Base-by-base conservation (phyloP, 495 filamentous ascomycete genomes). In the Pseudoneurospora amorphoporcata region DNA sequence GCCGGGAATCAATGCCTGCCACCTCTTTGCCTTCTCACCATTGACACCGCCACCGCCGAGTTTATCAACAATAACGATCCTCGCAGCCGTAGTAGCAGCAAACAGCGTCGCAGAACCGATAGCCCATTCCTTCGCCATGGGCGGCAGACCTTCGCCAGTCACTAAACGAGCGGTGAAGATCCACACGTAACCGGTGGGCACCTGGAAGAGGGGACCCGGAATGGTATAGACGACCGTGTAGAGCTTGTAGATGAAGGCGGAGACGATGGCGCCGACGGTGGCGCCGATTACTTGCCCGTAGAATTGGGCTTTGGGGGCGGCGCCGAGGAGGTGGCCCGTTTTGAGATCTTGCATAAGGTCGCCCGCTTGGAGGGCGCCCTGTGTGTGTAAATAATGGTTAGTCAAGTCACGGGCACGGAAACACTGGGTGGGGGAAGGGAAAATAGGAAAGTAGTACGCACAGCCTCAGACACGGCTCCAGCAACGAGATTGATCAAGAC, bases 331-430 rank as follows among this genome's bases (percentile, higher is more conserved):
- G 81, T 99, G 94, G 4, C 95, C 95, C 0, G 95, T 97, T 81
- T 99, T 99, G 40, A 99, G 87, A 78, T 99, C 95, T 76, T 99
- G 95, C 92, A 99, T 94, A 78, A 99, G 90, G 79, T 99, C 95
- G 14, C 95, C 95, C 4, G 95, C 96, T 83, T 99, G 96, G 40
- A 97, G 84, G 8, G 95, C 95, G 32, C 95, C 95, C 69, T 93
- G 90, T 77, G 93, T 90, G 43, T 23, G 23, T 23, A 23, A 23
- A 10, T 4, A 40, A 71, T 43, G 47, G 71, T 43, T 69, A 58
- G 32, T 16, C 23, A 5, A 23, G 23, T 8, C n/a, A 68, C 23
- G 23, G 23, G 23, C 23, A 23, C 23, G 23, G 23, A 23, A 23
- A 23, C 23, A 23, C 23, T 23, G 23, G 23, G 23, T 23, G 23